These are phyloP conservation scores for Daldinia eschscholtzii DNA, from an alignment of 2,329 filamentous ascomycete genomes.

Conservation along the genomic window DNA sequence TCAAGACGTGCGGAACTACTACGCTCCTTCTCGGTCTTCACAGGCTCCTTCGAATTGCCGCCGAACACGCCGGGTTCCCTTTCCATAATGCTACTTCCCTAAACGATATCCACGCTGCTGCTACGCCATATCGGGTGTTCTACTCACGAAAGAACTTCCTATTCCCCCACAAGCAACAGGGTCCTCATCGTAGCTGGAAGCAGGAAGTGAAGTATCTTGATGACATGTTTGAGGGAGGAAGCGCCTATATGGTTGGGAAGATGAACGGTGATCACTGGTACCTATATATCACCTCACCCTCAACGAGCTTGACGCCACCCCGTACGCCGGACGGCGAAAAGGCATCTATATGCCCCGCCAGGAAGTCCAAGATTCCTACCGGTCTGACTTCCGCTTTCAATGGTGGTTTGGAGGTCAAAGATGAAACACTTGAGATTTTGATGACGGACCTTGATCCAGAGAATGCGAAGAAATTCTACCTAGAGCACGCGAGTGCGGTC, in stretches of 20 bases:
- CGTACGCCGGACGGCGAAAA: conserved; percentile 75
- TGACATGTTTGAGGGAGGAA: conserved; percentile 89
- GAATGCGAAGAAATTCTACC: conserved; percentile 78
- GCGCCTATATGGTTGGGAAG: conserved; percentile 99
- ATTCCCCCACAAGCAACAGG: conserved; percentile 92
- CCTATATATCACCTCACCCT: conserved; percentile 92
- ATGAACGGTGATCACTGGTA: conserved; percentile 99
- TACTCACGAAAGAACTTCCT: conserved; percentile 99
- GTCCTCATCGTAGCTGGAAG: conserved; percentile 96
- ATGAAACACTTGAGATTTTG: conserved; percentile 82
- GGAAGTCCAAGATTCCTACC: conserved; percentile 69
- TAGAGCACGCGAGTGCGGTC: conserved; percentile 84
- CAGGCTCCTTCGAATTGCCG: conserved; percentile 92
- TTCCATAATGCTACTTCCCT: conserved; percentile 76
- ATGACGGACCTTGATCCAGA: conserved; percentile 79
- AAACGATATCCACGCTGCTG: conserved; percentile 78
- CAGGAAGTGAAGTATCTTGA: conserved; percentile 95
- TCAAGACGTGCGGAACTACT: conserved; percentile 98
- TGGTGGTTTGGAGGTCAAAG: conserved; percentile 64
- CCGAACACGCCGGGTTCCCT: conserved; percentile 88
- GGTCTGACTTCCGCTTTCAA: conserved; percentile 57
- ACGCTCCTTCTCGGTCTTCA: conserved; percentile 91
- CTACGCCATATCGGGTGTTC: conserved; percentile 94
- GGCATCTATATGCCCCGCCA: conserved; percentile 52
- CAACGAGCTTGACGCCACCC: conserved; percentile 83